phyloP scores from a whole-genome alignment of 2,329 filamentous ascomycete genomes.

The Sclerotiophoma versabilis region DNA sequence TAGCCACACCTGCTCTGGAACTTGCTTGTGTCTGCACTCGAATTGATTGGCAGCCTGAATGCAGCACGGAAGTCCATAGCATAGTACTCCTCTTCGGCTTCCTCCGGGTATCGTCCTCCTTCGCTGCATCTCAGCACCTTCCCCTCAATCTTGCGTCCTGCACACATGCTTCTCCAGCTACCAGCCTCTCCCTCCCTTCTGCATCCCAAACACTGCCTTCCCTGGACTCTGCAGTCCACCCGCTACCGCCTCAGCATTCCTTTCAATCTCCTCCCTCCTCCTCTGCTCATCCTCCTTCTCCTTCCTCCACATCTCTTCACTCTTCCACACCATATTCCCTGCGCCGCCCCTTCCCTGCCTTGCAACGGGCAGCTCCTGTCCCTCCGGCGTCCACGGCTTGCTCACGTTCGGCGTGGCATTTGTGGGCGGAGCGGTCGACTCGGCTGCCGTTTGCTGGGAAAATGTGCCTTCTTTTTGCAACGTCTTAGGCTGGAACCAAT shows the following conservation, averaged over 20 bases:
- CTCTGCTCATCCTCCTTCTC: slow-evolving; percentile 35
- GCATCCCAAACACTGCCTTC: slow-evolving; percentile 48
- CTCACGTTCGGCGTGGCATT: slow-evolving; percentile 35
- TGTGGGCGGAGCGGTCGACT: slow-evolving; percentile 40
- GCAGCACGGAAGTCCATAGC: neutral
- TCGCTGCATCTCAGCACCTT: neutral
- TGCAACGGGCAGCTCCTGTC: slow-evolving; percentile 44
- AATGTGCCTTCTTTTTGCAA: slow-evolving; percentile 52
- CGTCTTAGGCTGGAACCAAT: slow-evolving; percentile 54
- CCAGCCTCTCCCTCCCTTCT: slow-evolving; percentile 39
- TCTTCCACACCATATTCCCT: slow-evolving; percentile 56
- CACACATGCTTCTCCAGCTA: slow-evolving; percentile 4
- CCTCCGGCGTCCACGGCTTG: slow-evolving; percentile 47
- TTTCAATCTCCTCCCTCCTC: slow-evolving; percentile 49
- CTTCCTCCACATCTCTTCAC: slow-evolving; percentile 44
- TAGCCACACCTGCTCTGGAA: no score
- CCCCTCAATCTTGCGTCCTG: neutral
- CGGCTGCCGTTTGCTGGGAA: slow-evolving; percentile 25
- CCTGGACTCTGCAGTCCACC: slow-evolving; percentile 50
- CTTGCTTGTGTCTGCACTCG: no score
- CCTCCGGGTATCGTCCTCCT: neutral
- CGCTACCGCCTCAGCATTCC: slow-evolving; percentile 45
- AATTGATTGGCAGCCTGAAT: no score
- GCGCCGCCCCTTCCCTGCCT: slow-evolving; percentile 54
- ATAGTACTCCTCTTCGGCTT: neutral